These are phyloP conservation scores for Dalbergia cochinchinensis DNA, from an alignment of 306 rosid species.

Conservation along the genomic window DNA sequence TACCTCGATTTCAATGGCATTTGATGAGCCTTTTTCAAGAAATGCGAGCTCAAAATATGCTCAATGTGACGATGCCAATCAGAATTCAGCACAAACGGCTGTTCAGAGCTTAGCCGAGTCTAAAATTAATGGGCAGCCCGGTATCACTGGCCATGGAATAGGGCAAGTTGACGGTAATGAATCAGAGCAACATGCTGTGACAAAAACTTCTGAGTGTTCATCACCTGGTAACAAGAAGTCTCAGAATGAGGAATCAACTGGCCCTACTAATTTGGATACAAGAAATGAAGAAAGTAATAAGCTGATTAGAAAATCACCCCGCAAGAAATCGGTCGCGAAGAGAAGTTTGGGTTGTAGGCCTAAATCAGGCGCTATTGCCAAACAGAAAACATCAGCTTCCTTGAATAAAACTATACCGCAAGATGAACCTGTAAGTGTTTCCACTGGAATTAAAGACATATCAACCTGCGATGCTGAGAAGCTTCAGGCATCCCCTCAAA, in stretches of 20 bases:
- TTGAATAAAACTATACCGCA: conserved; percentile 45
- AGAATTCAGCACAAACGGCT: conserved; percentile 44
- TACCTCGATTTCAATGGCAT: conserved; percentile 42
- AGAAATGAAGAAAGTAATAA: conserved; percentile 49
- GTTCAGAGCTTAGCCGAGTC: conserved; percentile 45
- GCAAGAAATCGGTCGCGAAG: conserved; percentile 62
- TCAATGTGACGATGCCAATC: conserved; percentile 44
- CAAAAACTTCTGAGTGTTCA: conserved; percentile 43
- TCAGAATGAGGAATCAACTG: conserved; percentile 46
- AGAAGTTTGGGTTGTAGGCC: conserved; percentile 72
- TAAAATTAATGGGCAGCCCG: conserved; percentile 46
- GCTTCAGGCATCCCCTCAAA: conserved; percentile 47
- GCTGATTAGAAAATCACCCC: conserved; percentile 46
- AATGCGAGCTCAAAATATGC: conserved; percentile 39
- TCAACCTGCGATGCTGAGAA: conserved; percentile 38
- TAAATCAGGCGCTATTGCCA: conserved; percentile 53
- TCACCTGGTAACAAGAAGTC: conserved; percentile 51
- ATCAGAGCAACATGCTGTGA: conserved; percentile 48
- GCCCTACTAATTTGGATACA: conserved; percentile 45
- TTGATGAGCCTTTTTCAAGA: conserved; percentile 48
- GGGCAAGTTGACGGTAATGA: conserved; percentile 45
- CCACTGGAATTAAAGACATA: conserved; percentile 46
- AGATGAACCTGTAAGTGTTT: conserved; percentile 41
- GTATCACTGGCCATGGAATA: conserved; percentile 43
- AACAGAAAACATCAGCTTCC: conserved; percentile 54